A percentile compares a stretch with the other conserved stretches of the same genome.
Evolutionary conservation across 306 rosid species (phyloP).

Genomic region (Lathyrus sativus): DNA sequence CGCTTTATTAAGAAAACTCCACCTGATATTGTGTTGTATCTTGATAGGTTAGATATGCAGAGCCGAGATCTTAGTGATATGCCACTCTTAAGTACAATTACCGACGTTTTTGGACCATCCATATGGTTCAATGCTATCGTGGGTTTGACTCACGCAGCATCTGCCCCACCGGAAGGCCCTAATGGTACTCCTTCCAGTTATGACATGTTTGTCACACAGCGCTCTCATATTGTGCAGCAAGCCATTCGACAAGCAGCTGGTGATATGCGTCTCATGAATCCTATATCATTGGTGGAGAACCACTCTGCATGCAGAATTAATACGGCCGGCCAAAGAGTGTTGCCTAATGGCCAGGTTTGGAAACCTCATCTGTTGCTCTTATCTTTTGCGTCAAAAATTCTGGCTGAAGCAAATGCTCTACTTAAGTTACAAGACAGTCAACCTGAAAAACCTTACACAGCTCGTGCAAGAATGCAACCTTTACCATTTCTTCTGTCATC

Average conservation of each 20-base stretch:
- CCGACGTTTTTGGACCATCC: conserved; percentile 84
- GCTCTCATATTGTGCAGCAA: conserved; percentile 97
- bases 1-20: conserved; percentile 85
- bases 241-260: conserved; percentile 99
- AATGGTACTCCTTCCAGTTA: conserved; percentile 90
- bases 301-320: conserved; percentile 94
- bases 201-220: conserved; percentile 94
- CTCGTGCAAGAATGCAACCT: conserved; percentile 78
- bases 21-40: conserved; percentile 92
- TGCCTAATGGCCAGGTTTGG: conserved; percentile 99
- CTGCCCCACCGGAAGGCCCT: conserved; percentile 99
- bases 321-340: conserved; percentile 93
- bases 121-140: conserved; percentile 99
- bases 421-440: conserved; percentile 91
- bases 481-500: conserved; percentile 88
- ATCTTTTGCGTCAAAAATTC: conserved; percentile 94
- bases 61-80: conserved; percentile 91
- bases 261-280: conserved; percentile 97
- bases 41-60: conserved; percentile 93
- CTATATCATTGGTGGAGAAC: conserved; percentile 91
- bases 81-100: conserved; percentile 89
- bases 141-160: conserved; percentile 96
- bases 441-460: conserved; percentile 72
- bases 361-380: conserved; percentile 89
- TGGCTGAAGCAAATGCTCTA: conserved; percentile 92